These are phyloP conservation scores for Picea sitchensis DNA, from an alignment of 75 land plant genomes.

Conservation along the genomic window DNA sequence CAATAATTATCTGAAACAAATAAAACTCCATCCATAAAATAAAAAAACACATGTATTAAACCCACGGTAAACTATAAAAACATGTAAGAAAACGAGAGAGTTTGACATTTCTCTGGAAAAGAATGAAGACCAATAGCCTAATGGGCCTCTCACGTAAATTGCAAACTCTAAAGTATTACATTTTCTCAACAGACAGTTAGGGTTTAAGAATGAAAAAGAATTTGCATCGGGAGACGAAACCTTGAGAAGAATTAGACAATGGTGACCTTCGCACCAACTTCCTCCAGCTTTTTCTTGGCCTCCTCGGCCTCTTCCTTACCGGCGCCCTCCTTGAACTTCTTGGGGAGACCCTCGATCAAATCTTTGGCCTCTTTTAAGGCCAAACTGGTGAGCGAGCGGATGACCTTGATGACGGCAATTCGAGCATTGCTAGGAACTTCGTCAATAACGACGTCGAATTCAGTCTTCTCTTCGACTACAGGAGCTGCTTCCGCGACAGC, in stretches of 20 bases:
- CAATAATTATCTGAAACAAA: too few species aligned
- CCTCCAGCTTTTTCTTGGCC: constrained; percentile 86
- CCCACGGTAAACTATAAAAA: too few species aligned
- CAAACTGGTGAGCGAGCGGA: constrained; percentile 74
- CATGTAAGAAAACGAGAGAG: too few species aligned
- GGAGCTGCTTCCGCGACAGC: constrained; percentile 45
- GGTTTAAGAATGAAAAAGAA: too few species aligned
- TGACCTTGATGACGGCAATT: constrained; percentile 79
- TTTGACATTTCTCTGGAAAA: too few species aligned
- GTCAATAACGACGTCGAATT: constrained; percentile 80
- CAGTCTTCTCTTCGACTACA: constrained; percentile 78
- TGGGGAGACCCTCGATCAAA: constrained; percentile 84
- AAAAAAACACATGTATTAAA: too few species aligned
- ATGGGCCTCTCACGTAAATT: too few species aligned
- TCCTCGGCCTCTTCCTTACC: constrained; percentile 91
- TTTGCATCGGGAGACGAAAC: too few species aligned
- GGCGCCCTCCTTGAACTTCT: constrained; percentile 77
- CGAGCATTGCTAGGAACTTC: constrained; percentile 76
- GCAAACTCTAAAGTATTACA: too few species aligned
- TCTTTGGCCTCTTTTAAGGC: constrained; percentile 96
- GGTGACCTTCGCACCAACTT: constrained; percentile 78
- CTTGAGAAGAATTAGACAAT: constrained; percentile 23
- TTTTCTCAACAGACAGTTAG: too few species aligned
- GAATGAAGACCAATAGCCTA: too few species aligned
- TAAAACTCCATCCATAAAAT: too few species aligned